Evolutionary conservation across 1,139 yeast genomes (phyloP).

Genomic region (Meyerozyma elateridarum): DNA sequence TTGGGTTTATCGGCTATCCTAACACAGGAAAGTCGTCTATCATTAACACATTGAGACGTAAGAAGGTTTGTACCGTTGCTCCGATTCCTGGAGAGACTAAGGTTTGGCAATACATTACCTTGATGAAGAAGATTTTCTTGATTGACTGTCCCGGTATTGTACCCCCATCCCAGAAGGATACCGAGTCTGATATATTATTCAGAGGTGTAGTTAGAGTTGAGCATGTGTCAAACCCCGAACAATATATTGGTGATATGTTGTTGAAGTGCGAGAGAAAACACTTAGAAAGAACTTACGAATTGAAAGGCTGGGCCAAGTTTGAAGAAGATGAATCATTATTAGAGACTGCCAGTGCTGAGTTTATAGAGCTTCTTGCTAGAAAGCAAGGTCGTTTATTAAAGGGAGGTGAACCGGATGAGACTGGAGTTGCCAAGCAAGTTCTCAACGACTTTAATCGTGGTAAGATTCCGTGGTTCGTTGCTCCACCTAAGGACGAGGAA

Average conservation of each 20-base stretch:
- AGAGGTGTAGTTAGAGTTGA: conserved; percentile 98
- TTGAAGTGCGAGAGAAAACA: conserved; percentile 85
- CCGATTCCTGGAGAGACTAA: conserved; percentile 99
- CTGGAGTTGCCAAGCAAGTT: conserved; percentile 86
- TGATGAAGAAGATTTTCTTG: conserved; percentile 90
- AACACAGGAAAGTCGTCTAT: conserved; percentile 96
- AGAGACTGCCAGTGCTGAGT: conserved; percentile 64
- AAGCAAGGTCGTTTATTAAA: conserved; percentile 88
- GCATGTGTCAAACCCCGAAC: conserved; percentile 93
- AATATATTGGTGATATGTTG: conserved; percentile 84
- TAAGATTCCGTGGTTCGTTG: conserved; percentile 95
- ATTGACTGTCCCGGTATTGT: conserved; percentile 99
- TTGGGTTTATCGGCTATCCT: conserved; percentile 96
- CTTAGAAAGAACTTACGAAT: conserved; percentile 91
- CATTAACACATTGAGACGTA: conserved; percentile 86
- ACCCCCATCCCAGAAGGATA: conserved; percentile 86
- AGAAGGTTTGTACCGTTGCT: conserved; percentile 95
- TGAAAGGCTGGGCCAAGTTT: conserved; percentile 76
- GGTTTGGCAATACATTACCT: conserved; percentile 97
- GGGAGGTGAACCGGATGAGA: conserved; percentile 98
- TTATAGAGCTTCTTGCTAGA: conserved; percentile 85
- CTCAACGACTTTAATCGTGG: conserved; percentile 95
- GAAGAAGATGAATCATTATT: conserved; percentile 37
- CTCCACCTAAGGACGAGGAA: conserved; percentile 76
- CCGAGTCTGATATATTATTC: conserved; percentile 90